These are phyloP conservation scores for Mentha longifolia DNA, from an alignment of 257 asterid genomes.

Conservation along the genomic window DNA sequence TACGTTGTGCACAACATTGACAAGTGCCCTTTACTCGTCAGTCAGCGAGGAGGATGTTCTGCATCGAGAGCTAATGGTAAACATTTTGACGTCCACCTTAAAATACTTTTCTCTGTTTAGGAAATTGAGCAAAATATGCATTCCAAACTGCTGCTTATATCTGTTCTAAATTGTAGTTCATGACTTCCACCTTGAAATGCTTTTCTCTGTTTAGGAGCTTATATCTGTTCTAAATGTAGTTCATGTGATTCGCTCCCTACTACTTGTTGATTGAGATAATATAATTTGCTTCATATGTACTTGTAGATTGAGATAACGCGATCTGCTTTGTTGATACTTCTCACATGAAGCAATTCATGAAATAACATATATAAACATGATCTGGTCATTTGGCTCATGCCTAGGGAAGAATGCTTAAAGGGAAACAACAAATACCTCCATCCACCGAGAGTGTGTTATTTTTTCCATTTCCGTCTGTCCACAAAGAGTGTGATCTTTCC, in stretches of 20 bases:
- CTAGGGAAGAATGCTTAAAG: constrained; percentile 6
- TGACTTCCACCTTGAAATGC: constrained; percentile 24
- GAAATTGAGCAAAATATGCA: background rate
- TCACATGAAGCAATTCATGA: background rate
- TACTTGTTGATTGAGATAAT: constrained; percentile 22
- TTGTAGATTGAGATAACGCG: constrained; percentile 18
- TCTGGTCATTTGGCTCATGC: background rate
- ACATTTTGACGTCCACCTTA: constrained; percentile 26
- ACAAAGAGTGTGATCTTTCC: too few species aligned
- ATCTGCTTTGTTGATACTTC: background rate
- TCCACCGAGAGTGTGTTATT: too few species aligned
- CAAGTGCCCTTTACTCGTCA: constrained; percentile 85
- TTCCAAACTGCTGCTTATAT: constrained; percentile 6
- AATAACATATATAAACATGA: background rate
- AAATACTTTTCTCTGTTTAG: constrained; percentile 6
- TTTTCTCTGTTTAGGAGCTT: constrained; percentile 2
- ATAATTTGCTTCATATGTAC: background rate
- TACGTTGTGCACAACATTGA: constrained; percentile 78
- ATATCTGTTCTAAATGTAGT: background rate
- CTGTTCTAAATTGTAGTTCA: background rate
- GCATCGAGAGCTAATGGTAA: constrained; percentile 83
- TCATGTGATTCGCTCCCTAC: constrained; percentile 7
- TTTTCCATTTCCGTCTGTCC: too few species aligned
- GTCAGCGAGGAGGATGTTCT: constrained; percentile 78
- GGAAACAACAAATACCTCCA: background rate